Evolutionary conservation across 108 stramenopile species (phyloP), one percentile per base, ranked within the genome.

Genomic region (Pinguiococcus pyrenoidosus): DNA sequence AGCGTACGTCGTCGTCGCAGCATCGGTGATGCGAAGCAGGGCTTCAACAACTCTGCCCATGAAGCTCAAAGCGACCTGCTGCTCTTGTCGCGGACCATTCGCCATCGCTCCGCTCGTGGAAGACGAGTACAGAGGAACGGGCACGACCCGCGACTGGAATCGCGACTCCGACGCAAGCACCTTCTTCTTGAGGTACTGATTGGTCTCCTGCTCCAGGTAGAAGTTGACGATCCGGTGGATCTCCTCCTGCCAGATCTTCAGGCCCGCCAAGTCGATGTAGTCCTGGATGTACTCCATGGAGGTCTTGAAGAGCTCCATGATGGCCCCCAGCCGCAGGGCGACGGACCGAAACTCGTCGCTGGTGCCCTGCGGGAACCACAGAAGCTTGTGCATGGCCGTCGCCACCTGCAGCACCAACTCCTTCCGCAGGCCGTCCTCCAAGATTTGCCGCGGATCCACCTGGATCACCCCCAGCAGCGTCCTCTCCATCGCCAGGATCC

Each of bases 401-500:
- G 65, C 44, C n/a, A 78, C 36, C 20, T 69, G 68, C 8, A 29
- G 30, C 13, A 81, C 76, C 24, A 81, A 54, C 37, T 77, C 73
- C 32, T 62, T 66, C 16, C 76, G 39, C 9, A 81, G 60, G 14
- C 79, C 79, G 28, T 77, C 74, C 18, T 81, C 45, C 13, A 81
- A 30, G 16, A 81, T 30, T 33, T 63, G 62, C 8, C 62, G 49
- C 23, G 79, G 79, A 37, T 77, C 64, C 28, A 81, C 59, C 38
- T 71, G 61, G 27, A 75, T 56, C 30, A 66, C 72, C 20, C 79
- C 79, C 28, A 77, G 50, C 0, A 77, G 40, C 2, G 73, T 67
- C 38, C 65, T 69, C 54, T 80, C 73, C 79, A 75, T 75, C 32
- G 46, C 51, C 21, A 77, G 62, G n/a, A 80, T 62, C 12, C 79